phyloP scores from a whole-genome alignment of 352 stramenopile genomes.

The Globisporangium megalacanthum region DNA sequence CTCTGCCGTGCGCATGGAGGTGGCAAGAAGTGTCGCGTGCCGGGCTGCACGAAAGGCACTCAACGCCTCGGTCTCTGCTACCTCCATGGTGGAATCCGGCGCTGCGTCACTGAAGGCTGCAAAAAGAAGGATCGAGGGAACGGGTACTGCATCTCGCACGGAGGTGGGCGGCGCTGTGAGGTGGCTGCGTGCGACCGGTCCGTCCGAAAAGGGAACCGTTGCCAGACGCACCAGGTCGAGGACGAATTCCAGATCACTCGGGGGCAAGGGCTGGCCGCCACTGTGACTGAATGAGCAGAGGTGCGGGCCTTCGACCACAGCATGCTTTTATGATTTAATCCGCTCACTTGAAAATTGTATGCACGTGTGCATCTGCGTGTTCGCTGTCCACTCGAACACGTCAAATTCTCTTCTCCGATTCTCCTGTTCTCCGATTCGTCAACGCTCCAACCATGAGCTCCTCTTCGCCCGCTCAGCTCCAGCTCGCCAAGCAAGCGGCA shows the following conservation, averaged over 20 bases:
- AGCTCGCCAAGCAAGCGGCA: conserved; percentile 13
- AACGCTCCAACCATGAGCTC: conserved; percentile 15
- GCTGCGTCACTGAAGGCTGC: conserved; percentile 64
- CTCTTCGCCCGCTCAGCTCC: neutral
- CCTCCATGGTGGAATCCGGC: conserved; percentile 69
- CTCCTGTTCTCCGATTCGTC: too few relatives aligned
- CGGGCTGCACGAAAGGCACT: conserved; percentile 69
- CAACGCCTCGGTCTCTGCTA: conserved; percentile 79
- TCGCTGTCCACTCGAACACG: neutral
- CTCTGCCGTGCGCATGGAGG: conserved; percentile 56
- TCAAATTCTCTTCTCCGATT: neutral
- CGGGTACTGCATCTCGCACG: conserved; percentile 77
- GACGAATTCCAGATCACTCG: conserved; percentile 43
- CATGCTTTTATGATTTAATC: neutral
- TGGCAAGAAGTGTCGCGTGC: conserved; percentile 66
- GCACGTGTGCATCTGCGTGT: neutral
- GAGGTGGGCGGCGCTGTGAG: conserved; percentile 65
- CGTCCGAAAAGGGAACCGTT: conserved; percentile 72
- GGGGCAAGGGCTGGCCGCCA: conserved; percentile 16
- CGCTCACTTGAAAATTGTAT: neutral
- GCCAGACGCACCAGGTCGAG: conserved; percentile 50
- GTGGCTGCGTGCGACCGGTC: conserved; percentile 49
- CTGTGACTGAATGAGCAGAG: too few relatives aligned
- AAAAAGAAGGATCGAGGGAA: conserved; percentile 83
- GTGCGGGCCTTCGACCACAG: too few relatives aligned